Percentiles rank a stretch among this genome's conserved stretches.
These are phyloP conservation scores for Suaeda aralocaspica DNA, from an alignment of 148 eudicot species.

Conservation along the genomic window DNA sequence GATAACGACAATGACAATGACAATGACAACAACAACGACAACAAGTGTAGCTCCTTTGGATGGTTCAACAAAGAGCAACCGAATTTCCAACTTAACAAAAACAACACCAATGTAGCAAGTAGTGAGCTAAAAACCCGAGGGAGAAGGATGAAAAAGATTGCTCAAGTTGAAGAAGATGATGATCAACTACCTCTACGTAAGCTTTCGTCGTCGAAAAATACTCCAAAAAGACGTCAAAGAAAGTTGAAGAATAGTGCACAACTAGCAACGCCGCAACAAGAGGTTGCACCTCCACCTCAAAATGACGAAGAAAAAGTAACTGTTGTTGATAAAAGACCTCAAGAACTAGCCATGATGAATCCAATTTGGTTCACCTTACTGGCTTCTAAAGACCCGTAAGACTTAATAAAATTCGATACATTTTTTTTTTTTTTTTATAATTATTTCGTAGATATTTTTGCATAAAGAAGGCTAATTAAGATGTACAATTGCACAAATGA, in stretches of 20 bases:
- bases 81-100: too few relatives aligned
- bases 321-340: background rate
- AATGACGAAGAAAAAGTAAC: background rate
- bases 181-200: too few relatives aligned
- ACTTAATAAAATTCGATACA: too few relatives aligned
- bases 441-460: too few relatives aligned
- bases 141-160: too few relatives aligned
- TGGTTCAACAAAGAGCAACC: background rate
- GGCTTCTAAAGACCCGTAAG: slow-evolving; percentile 2
- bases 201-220: too few relatives aligned
- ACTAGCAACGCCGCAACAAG: background rate
- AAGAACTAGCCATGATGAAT: background rate
- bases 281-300: background rate
- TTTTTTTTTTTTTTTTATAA: too few relatives aligned
- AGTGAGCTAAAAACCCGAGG: too few relatives aligned
- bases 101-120: background rate
- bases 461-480: too few relatives aligned
- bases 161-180: too few relatives aligned
- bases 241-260: background rate
- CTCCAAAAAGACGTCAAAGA: background rate
- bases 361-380: background rate
- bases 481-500: too few relatives aligned
- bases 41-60: background rate
- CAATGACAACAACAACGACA: background rate
- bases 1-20: background rate